phyloP scores from a whole-genome alignment of 306 rosid genomes.

The Rubus idaeus region DNA sequence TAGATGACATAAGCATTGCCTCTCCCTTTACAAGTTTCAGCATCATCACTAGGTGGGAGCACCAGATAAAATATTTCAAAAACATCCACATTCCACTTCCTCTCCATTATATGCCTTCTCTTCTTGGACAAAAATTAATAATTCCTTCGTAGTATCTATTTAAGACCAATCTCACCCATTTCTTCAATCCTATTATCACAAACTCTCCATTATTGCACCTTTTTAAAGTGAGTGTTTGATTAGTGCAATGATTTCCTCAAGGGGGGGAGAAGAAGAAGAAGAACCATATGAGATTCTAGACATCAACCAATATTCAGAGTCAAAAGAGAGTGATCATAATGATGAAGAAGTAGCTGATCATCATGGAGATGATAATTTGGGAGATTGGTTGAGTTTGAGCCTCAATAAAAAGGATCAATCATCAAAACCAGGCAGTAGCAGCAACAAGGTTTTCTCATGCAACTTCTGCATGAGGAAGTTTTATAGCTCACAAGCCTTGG shows the following conservation, averaged over 20 bases:
- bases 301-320: slow-evolving; percentile 21
- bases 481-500: slow-evolving; percentile 70
- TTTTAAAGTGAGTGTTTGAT: neutral
- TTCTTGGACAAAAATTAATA: neutral
- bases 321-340: slow-evolving; percentile 17
- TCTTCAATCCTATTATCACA: slow-evolving; percentile 16
- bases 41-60: slow-evolving; percentile 49
- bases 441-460: slow-evolving; percentile 59
- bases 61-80: slow-evolving; percentile 22
- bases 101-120: slow-evolving; percentile 9
- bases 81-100: slow-evolving; percentile 37
- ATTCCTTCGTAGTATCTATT: slow-evolving; percentile 24
- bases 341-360: slow-evolving; percentile 7
- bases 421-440: slow-evolving; percentile 31
- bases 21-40: slow-evolving; percentile 36
- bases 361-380: slow-evolving; percentile 30
- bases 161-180: slow-evolving; percentile 30
- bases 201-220: neutral
- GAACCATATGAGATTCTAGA: slow-evolving; percentile 21
- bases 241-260: slow-evolving; percentile 35
- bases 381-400: slow-evolving; percentile 72
- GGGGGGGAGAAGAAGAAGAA: slow-evolving; percentile 8
- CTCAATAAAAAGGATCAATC: slow-evolving; percentile 29
- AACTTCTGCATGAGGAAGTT: slow-evolving; percentile 75
- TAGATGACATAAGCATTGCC: slow-evolving; percentile 42